Evolutionary conservation across 2,329 filamentous ascomycete species (phyloP), one percentile per base, ranked within the genome.

Genomic region (Diaporthe caulivora): DNA sequence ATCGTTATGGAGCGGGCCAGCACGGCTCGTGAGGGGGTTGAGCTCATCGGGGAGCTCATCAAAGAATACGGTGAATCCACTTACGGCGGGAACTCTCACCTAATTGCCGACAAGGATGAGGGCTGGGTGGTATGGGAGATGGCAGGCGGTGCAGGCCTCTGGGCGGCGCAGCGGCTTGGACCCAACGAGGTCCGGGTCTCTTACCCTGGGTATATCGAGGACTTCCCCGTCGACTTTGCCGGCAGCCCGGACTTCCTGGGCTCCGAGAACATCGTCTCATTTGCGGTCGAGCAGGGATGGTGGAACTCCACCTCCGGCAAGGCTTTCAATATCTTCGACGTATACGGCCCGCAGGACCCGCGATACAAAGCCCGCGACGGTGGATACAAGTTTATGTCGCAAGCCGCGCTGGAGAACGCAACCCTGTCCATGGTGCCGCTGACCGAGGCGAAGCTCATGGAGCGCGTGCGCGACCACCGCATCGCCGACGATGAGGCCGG

Each of bases 351-450:
- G 10, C 62, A 65, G 44, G 62, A 65, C 62, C 29, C 62, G 18
- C 51, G 62, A 11, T 65, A 65, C 62, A 65, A 65, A 13, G 62
- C 62, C 26, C 62, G 62, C 44, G 62, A 65, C 62, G 62, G 62
- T 6, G 62, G 62, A 0, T 65, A 65, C 62, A 65, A 65, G 29
- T 65, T 37, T 29, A 65, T 65, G 62, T 65, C 62, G 1, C 62
- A 65, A 29, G 62, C 62, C 0, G 62, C 62, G 13, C 44, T 65
- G 29, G 62, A 65, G 44, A 37, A 65, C 15, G 62, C 62, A 6
- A 65, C 62, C 21, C 62, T 51, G 29, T 44, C 62, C 11, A 65
- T 65, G 62, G 62, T 9, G 44, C 62, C 62, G 1, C 21, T 65
- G 62, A 65, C 44, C 15, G 62, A 65, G 31, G 62, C 34, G 31